Percentiles rank a stretch among this genome's conserved stretches.
Evolutionary conservation across 495 filamentous ascomycete species (phyloP).

Genomic region (Baudoinia panamericana): DNA sequence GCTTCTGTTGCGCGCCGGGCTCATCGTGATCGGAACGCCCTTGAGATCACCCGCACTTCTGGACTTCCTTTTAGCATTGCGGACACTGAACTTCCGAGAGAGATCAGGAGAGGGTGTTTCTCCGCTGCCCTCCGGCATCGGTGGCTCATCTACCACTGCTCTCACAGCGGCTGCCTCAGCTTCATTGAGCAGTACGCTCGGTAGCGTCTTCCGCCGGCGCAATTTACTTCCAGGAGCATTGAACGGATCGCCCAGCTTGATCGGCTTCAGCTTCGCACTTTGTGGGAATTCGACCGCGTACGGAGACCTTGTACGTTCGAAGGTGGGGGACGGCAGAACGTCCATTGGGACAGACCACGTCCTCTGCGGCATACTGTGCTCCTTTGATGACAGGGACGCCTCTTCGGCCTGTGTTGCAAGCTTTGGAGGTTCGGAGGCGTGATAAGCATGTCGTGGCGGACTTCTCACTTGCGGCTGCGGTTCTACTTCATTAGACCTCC

Average conservation of each 20-base stretch:
- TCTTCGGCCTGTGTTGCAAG: slow-evolving; percentile 1
- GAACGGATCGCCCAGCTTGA: slow-evolving; percentile 17
- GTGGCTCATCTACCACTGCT: background rate
- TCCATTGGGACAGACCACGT: slow-evolving; percentile 18
- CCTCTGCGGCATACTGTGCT: slow-evolving; percentile 5
- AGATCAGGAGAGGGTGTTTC: slow-evolving; percentile 7
- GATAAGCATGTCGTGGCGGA: slow-evolving; percentile 16
- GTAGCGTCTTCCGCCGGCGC: slow-evolving; percentile 13
- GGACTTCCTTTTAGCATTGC: slow-evolving; percentile 15
- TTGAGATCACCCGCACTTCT: slow-evolving; percentile 19
- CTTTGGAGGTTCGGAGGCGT: slow-evolving; percentile 11
- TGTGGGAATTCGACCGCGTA: slow-evolving; percentile 23
- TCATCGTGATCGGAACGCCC: background rate
- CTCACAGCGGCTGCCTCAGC: background rate
- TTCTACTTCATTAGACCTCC: slow-evolving; percentile 11
- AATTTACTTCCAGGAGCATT: slow-evolving; percentile 17
- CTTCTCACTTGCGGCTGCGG: background rate
- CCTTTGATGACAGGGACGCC: background rate
- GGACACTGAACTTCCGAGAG: slow-evolving; percentile 1
- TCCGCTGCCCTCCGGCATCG: slow-evolving; percentile 7
- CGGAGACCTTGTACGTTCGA: slow-evolving; percentile 16
- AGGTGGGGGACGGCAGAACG: slow-evolving; percentile 3
- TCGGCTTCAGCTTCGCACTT: slow-evolving; percentile 17
- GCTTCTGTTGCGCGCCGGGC: slow-evolving; percentile 13
- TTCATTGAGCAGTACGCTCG: slow-evolving; percentile 5